Evolutionary conservation across 495 filamentous ascomycete genomes (phyloP).

Genomic region (Glutinoglossum americanum): DNA sequence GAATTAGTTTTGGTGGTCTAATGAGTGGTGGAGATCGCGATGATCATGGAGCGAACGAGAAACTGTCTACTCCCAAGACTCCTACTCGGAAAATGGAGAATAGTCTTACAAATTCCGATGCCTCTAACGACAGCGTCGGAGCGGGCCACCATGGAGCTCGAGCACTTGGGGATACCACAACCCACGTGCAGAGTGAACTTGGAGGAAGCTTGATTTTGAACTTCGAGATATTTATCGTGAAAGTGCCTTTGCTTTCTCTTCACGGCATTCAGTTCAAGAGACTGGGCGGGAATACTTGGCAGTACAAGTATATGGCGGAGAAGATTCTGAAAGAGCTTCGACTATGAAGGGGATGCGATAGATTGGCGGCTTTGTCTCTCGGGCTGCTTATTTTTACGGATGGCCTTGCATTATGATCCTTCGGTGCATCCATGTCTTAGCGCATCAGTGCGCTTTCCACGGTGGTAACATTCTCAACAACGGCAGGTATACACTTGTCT

Average conservation of each 20-base stretch:
- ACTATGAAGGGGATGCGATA: conserved; percentile 18
- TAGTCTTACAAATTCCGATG: conserved; percentile 62
- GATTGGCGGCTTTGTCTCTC: neutral
- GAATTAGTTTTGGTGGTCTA: conserved; percentile 64
- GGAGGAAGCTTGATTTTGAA: conserved; percentile 59
- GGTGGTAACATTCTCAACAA: neutral
- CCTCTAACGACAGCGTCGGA: conserved; percentile 47
- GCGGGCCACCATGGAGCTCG: conserved; percentile 24
- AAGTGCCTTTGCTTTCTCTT: conserved; percentile 79
- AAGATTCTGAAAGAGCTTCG: conserved; percentile 76
- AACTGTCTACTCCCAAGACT: conserved; percentile 23
- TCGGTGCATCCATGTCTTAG: neutral
- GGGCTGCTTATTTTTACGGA: neutral
- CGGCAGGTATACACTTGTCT: neutral
- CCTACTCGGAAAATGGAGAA: conserved; percentile 31
- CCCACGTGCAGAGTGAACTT: conserved; percentile 67
- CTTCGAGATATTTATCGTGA: conserved; percentile 96
- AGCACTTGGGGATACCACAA: conserved; percentile 58
- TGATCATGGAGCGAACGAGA: conserved; percentile 29
- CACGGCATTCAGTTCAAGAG: conserved; percentile 99
- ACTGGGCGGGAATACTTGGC: conserved; percentile 85
- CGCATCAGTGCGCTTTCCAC: neutral
- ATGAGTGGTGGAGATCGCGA: conserved; percentile 38
- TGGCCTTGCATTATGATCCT: neutral
- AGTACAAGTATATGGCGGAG: conserved; percentile 95